phyloP scores from a whole-genome alignment of 1,139 yeast genomes.

The Blastobotrys capitulatus region DNA sequence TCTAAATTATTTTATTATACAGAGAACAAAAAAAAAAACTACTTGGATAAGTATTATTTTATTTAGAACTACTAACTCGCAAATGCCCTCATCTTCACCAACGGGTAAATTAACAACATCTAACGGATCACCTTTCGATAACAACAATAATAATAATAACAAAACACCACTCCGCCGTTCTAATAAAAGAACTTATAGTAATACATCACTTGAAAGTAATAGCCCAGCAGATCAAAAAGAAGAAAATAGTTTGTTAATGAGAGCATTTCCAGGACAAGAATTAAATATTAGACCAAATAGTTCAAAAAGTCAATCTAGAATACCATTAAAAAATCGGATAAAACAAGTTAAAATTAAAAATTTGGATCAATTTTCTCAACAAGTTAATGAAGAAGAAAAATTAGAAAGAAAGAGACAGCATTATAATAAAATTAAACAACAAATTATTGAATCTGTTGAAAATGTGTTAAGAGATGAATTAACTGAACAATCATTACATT shows the following conservation, averaged over 20 bases:
- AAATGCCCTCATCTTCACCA: not conserved
- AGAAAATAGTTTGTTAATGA: not conserved
- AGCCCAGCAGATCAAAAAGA: too few relatives aligned
- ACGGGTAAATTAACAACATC: not conserved
- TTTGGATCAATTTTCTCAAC: conserved; percentile 2
- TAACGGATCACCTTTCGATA: not conserved
- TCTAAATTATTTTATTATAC: too few relatives aligned
- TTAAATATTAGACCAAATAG: conserved; percentile 9
- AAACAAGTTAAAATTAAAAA: conserved; percentile 17
- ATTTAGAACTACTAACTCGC: too few relatives aligned
- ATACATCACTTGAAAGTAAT: not conserved
- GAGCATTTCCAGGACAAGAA: conserved; percentile 16
- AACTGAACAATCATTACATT: conserved; percentile 25
- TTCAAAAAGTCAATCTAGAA: conserved; percentile 1
- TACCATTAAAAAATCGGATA: conserved; percentile 15
- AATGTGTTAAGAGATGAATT: conserved; percentile 20
- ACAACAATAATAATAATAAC: too few relatives aligned
- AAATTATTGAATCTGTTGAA: conserved; percentile 23
- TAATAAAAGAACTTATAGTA: not conserved
- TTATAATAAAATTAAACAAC: conserved; percentile 18
- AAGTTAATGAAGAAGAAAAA: not conserved
- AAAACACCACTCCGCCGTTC: not conserved
- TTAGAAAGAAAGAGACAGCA: conserved; percentile 17
- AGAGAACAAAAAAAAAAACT: too few relatives aligned
- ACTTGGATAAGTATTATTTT: too few relatives aligned